These are phyloP conservation scores for Puccinia triticina DNA, from an alignment of 1,284 basidiomycete genomes.

Conservation along the genomic window DNA sequence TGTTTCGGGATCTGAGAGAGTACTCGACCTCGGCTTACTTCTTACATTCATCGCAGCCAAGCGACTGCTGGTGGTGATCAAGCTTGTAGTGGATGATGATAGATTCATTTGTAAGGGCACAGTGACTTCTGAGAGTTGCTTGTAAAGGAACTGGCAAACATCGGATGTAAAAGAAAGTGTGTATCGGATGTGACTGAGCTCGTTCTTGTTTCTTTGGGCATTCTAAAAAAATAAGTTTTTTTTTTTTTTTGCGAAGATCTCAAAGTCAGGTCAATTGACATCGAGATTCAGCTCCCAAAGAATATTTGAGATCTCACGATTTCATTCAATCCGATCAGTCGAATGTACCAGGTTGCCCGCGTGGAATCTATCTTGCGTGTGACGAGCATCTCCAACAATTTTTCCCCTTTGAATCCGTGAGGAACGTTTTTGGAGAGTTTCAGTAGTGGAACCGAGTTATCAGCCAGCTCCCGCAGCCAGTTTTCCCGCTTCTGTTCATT, in stretches of 20 bases:
- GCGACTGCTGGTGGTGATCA: slow-evolving; percentile 21
- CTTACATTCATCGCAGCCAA: slow-evolving; percentile 65
- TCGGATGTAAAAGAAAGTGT: slow-evolving; percentile 40
- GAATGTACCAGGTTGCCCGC: slow-evolving; percentile 91
- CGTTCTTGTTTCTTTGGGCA: slow-evolving; percentile 50
- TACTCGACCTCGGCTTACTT: slow-evolving; percentile 73
- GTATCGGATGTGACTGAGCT: slow-evolving; percentile 50
- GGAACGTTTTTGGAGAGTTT: slow-evolving; percentile 87
- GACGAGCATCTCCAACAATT: slow-evolving; percentile 84
- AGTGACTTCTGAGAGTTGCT: slow-evolving; percentile 80
- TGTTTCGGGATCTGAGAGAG: slow-evolving; percentile 71
- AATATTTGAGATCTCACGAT: slow-evolving; percentile 66
- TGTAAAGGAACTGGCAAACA: slow-evolving; percentile 70
- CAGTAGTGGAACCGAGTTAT: slow-evolving; percentile 80
- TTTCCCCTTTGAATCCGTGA: slow-evolving; percentile 87
- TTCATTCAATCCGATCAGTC: slow-evolving; percentile 92
- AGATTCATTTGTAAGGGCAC: slow-evolving; percentile 75
- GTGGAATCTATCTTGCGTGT: slow-evolving; percentile 77
- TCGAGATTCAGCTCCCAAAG: not conserved
- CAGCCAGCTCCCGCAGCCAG: slow-evolving; percentile 89
- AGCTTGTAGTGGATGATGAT: slow-evolving; percentile 59
- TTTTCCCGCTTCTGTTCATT: slow-evolving; percentile 83
- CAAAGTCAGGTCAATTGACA: not conserved
- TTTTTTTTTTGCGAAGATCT: not conserved
- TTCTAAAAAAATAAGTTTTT: slow-evolving; percentile 19